Conservation (phyloP, 108 stramenopile species). For the Cyclotella cryptica region DNA sequence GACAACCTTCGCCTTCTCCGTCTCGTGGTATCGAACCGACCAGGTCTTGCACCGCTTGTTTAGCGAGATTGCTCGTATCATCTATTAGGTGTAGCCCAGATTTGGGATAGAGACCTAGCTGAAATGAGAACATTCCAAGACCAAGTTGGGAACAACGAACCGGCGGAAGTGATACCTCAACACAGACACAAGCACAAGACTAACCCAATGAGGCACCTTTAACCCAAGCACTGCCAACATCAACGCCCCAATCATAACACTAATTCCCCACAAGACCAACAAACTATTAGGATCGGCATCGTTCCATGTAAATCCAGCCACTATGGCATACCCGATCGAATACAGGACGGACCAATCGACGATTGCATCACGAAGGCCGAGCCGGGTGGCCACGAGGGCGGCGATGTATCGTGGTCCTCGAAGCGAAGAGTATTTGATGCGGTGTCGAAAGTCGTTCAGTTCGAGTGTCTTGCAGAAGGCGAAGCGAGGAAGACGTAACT, state of each 20-base stretch:
- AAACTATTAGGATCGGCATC: slow-evolving; percentile 35
- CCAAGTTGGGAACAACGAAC: no score
- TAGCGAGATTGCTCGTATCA: slow-evolving; percentile 25
- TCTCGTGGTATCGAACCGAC: neutral
- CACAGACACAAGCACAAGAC: neutral
- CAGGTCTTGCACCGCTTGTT: slow-evolving; percentile 12
- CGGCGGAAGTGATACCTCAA: no score
- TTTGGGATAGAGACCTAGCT: slow-evolving; percentile 43
- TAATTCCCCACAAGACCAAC: slow-evolving; percentile 35
- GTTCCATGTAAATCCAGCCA: slow-evolving; percentile 35
- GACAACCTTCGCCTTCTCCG: neutral
- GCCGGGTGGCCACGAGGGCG: slow-evolving; percentile 30
- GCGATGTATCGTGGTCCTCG: slow-evolving; percentile 20
- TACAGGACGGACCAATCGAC: slow-evolving; percentile 36
- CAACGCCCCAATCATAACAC: slow-evolving; percentile 22
- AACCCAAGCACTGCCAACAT: slow-evolving; percentile 24
- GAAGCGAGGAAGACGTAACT: neutral
- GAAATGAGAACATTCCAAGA: no score
- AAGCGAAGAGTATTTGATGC: slow-evolving; percentile 13
- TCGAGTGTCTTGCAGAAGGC: slow-evolving; percentile 25
- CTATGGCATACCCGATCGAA: slow-evolving; percentile 25
- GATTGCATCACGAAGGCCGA: slow-evolving; percentile 38
- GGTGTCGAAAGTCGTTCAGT: slow-evolving; percentile 39
- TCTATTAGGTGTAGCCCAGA: slow-evolving; percentile 10
- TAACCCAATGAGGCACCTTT: slow-evolving; percentile 45